These are phyloP conservation scores for Phyllosticta citribraziliensis DNA, from an alignment of 2,329 filamentous ascomycete genomes.

Conservation along the genomic window DNA sequence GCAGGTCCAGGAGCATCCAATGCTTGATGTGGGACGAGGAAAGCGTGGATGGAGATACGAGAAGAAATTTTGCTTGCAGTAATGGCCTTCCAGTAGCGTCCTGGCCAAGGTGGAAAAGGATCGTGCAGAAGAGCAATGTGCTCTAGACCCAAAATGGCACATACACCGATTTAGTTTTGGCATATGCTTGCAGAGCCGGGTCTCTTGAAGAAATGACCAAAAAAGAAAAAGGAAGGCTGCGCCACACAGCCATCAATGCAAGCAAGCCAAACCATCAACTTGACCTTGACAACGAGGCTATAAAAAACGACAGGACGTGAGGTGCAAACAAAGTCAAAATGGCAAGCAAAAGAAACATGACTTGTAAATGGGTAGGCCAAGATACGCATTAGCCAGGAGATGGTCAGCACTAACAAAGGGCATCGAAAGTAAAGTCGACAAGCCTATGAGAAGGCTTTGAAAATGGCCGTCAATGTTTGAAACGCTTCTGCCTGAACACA, in stretches of 20 bases:
- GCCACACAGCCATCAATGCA: neutral
- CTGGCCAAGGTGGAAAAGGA: neutral
- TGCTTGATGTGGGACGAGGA: neutral
- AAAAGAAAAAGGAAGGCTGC: neutral
- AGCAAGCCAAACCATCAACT: neutral
- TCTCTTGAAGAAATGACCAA: neutral
- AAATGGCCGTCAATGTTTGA: neutral
- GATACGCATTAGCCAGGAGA: neutral
- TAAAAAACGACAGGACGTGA: neutral
- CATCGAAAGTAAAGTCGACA: neutral
- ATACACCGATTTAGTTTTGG: neutral
- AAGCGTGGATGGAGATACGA: neutral
- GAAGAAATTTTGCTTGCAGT: neutral
- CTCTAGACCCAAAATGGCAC: neutral
- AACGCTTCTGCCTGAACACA: neutral
- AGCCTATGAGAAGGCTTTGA: neutral
- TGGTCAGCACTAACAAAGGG: neutral
- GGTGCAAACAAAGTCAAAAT: neutral
- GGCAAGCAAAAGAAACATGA: neutral
- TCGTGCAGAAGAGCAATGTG: neutral
- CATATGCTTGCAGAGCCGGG: neutral
- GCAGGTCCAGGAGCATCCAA: neutral
- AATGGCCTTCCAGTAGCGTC: neutral
- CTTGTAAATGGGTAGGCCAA: neutral
- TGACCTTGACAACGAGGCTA: neutral